Conservation (phyloP, 1,284 basidiomycete genomes). For the Sanghuangporus baumii region DNA sequence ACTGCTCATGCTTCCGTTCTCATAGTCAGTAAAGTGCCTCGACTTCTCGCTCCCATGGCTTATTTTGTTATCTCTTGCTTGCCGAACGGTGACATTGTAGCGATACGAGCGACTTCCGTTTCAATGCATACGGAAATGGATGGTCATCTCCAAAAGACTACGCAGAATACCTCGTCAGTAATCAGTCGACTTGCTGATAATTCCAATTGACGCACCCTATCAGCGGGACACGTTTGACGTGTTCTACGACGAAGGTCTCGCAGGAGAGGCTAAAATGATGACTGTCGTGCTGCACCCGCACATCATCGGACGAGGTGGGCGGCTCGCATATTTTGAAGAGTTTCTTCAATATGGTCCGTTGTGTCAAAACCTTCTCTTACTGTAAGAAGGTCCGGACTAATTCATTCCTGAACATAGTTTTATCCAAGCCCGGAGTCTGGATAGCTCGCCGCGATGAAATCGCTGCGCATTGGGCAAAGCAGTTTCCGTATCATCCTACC, state of each 20-base stretch:
- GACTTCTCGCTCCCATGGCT: neutral
- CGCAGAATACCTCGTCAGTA: constrained; percentile 30
- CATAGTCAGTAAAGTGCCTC: constrained; percentile 7
- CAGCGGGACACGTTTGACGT: constrained; percentile 23
- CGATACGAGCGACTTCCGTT: constrained; percentile 32
- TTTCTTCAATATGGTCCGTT: neutral
- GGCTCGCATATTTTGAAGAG: constrained; percentile 4
- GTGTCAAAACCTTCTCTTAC: neutral
- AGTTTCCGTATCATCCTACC: neutral
- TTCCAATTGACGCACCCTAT: constrained; percentile 31
- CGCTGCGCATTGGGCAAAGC: neutral
- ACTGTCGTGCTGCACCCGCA: constrained; percentile 33
- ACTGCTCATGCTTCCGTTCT: constrained; percentile 28
- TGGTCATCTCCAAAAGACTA: constrained; percentile 27
- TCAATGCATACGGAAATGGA: constrained; percentile 6
- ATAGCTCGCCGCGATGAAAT: constrained; percentile 2
- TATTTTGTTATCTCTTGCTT: constrained; percentile 24
- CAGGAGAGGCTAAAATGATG: constrained; percentile 33
- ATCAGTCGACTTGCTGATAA: too few relatives aligned
- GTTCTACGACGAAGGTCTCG: neutral
- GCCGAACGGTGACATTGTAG: constrained; percentile 9
- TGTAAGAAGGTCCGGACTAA: neutral
- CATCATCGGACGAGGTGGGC: constrained; percentile 18
- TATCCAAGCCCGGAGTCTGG: neutral
- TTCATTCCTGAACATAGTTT: neutral